Percentiles rank a stretch among this genome's conserved stretches.
Evolutionary conservation across 2,329 filamentous ascomycete genomes (phyloP).

Genomic region (Drechslerella dactyloides): DNA sequence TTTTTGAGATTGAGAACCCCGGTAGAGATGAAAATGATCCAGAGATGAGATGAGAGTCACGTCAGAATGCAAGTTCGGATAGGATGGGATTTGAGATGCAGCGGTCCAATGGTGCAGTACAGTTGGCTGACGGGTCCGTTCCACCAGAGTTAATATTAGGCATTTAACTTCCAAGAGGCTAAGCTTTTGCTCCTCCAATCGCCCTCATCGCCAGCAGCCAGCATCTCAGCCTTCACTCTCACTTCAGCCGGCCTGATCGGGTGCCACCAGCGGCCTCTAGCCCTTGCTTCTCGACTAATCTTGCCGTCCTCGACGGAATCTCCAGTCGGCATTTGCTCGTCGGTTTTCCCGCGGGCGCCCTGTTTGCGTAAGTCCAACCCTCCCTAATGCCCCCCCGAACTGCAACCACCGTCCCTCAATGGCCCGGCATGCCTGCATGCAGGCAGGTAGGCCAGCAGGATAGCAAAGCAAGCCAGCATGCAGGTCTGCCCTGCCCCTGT

Average conservation of each 20-base stretch:
- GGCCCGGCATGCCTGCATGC: too few species aligned
- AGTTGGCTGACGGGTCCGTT: background rate
- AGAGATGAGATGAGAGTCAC: background rate
- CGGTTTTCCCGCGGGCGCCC: background rate
- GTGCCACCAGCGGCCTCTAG: background rate
- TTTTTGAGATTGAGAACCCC: background rate
- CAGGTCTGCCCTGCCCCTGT: background rate
- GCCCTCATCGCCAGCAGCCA: background rate
- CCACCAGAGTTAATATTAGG: background rate
- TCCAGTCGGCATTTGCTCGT: conserved; percentile 13
- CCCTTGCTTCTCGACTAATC: conserved; percentile 37
- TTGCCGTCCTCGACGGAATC: conserved; percentile 25
- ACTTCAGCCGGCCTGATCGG: conserved; percentile 46
- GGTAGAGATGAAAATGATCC: background rate
- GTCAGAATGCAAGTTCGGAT: background rate
- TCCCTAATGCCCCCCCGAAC: conserved; percentile 6
- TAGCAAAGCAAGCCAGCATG: too few species aligned
- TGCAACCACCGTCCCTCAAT: background rate
- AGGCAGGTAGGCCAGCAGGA: too few species aligned
- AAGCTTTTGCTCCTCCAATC: background rate
- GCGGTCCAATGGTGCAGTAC: background rate
- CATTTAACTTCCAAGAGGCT: background rate
- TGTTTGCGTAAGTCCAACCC: conserved; percentile 50
- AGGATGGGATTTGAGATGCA: background rate
- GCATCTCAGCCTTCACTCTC: background rate